Base-by-base conservation (phyloP, 805 yeast genomes). In the Saccharomyces mikatae region DNA sequence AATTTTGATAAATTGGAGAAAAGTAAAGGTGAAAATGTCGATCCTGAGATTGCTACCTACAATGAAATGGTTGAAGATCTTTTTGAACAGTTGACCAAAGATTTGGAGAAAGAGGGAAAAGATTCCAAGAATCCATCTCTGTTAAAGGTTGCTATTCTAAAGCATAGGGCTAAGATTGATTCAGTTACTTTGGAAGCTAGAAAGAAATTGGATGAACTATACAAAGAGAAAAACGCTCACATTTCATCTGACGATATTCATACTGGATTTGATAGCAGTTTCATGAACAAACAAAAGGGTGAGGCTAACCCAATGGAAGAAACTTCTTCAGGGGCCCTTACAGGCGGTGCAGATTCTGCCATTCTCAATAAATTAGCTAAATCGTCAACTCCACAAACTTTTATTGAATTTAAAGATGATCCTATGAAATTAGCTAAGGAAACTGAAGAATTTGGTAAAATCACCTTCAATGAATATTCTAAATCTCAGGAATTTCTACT, bases 21-120 rank as follows among this genome's bases (percentile, higher is more conserved):
- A 63, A 82, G 86, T 52, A 74, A 56, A 21, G 74, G 73, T 3
- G 73, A 69, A 13, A 72, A 72, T 30, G 79, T 72, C 63, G 72
- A 78, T 65, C 72, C 71, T 58, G 68, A 77, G 71, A 69, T 74
- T 71, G 72, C 90, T 24, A 80, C 90, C 1, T 91, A 88, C 66
- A 87, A 86, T 66, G 97, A 90, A 64, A 91, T 92, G 97, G 82
- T 92, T 50, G 96, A 87, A 68, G 96, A 89, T 68, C 76, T 95
- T 62, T 80, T 92, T 61, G 79, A 79, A n/a, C 96, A 89, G 67
- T 75, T 91, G 59, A 80, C 76, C 49, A 79, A 76, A 17, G 94
- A 89, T 62, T 69, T 80, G 22, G 70, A 69, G 51, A 77, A 76
- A 57, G 80, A 71, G 46, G 78, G 76, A 22, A 73, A 74, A 28